Base-by-base conservation (phyloP, 768 basidiomycete species). In the Lenzites betulinus region DNA sequence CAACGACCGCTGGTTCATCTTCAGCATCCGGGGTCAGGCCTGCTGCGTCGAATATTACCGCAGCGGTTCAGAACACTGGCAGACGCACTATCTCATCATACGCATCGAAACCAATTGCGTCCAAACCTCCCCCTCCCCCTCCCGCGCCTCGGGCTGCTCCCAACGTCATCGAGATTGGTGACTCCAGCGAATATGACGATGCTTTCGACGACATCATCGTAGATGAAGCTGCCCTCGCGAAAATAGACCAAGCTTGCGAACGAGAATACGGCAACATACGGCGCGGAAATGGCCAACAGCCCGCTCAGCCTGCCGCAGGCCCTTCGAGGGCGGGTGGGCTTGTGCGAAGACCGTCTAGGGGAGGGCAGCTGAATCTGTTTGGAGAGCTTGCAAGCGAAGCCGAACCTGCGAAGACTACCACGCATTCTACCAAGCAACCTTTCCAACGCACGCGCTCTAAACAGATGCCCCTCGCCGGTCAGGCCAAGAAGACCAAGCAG, bases 291-390 rank as follows among this genome's bases (percentile, higher is more conserved):
- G 47, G 26, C 18, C 59, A 60, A 7, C 67, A 74, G 0, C 70
- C 69, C 11, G 51, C 46, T 25, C 58, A 51, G 22, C 75, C 83
- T 1, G 72, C 77, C 5, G 74, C 82, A n/a, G 81, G 75, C 8
- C 67, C 77, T 1, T 73, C 71, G 30, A 65, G 41, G 16, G 8
- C 47, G 22, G 54, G 35, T n/a, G 42, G 47, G 15, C 57, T 63
- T 22, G 41, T 46, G 23, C 51, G 53, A 20, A 59, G 48, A 28
- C 58, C 64, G 16, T 74, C 77, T 4, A 74, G 68, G 55, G 74
- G 70, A n/a, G 79, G 79, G 8, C 90, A 90, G 66, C 85, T 83
- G 8, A 91, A 86, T 0, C 78, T 91, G 12, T 83, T 83, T 64
- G 89, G 89, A n/a, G 83, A 79, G n/a, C 64, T 87, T 11, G 67